phyloP scores from a whole-genome alignment of 768 basidiomycete species.

The Chalciporus pseudorubinellus region DNA sequence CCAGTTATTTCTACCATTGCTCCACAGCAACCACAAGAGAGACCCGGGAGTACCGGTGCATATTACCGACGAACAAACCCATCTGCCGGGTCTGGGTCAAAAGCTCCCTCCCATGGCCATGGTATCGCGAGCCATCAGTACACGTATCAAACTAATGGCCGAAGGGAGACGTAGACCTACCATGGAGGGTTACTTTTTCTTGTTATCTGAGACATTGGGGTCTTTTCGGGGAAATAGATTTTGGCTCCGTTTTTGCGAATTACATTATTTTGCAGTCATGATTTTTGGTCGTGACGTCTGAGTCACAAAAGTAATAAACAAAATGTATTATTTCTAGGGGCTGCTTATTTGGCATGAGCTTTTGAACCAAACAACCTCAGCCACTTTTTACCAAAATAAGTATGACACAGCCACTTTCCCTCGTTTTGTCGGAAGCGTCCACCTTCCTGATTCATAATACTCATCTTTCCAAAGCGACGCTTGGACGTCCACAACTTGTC shows the following conservation, averaged over 20 bases:
- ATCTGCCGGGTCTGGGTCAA: conserved; percentile 22
- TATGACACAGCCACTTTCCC: conserved; percentile 23
- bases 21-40: conserved; percentile 37
- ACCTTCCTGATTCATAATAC: conserved; percentile 18
- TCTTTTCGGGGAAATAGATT: not conserved
- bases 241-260: conserved; percentile 6
- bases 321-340: not conserved
- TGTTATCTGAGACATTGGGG: not conserved
- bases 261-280: conserved; percentile 14
- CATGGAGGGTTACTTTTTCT: conserved; percentile 1
- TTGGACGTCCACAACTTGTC: conserved; percentile 14
- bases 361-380: conserved; percentile 24
- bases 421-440: conserved; percentile 9
- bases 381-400: conserved; percentile 20
- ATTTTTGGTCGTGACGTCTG: conserved; percentile 16
- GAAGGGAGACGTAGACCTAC: conserved; percentile 25
- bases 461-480: conserved; percentile 4
- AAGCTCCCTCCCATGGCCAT: conserved; percentile 21
- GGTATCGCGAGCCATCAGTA: conserved; percentile 39
- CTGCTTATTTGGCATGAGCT: conserved; percentile 28
- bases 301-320: conserved; percentile 15
- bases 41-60: conserved; percentile 33
- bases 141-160: conserved; percentile 47
- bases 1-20: conserved; percentile 47
- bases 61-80: conserved; percentile 55